A percentile compares a stretch with the other conserved stretches of the same genome.
These are phyloP conservation scores for Chaetomiaceae sp. DNA, from an alignment of 2,329 filamentous ascomycete genomes.

Conservation along the genomic window DNA sequence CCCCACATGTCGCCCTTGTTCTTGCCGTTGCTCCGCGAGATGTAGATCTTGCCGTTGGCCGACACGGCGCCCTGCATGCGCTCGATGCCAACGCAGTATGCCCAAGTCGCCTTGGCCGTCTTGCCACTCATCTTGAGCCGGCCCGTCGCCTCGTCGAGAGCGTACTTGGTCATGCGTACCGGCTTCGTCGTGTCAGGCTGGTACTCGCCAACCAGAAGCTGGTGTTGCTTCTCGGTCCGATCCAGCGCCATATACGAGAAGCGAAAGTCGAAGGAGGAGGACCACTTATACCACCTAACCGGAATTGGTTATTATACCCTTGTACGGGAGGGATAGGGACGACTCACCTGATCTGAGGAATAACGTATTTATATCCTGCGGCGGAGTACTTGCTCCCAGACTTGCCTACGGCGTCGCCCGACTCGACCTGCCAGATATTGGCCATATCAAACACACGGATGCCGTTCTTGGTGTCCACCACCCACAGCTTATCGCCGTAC, in stretches of 20 bases:
- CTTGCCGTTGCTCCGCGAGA: slow-evolving; percentile 32
- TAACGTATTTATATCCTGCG: slow-evolving; percentile 32
- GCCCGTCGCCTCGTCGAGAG: slow-evolving; percentile 30
- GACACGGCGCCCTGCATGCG: slow-evolving; percentile 35
- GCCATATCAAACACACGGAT: slow-evolving; percentile 36
- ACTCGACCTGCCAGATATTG: slow-evolving; percentile 35
- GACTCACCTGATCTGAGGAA: slow-evolving; percentile 34
- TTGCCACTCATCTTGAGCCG: slow-evolving; percentile 25
- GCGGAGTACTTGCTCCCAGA: slow-evolving; percentile 31
- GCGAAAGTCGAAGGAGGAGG: slow-evolving; percentile 28
- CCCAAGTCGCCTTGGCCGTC: slow-evolving; percentile 29
- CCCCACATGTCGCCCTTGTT: slow-evolving; percentile 33
- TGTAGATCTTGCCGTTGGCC: slow-evolving; percentile 31
- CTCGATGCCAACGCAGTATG: slow-evolving; percentile 32
- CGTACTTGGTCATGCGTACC: slow-evolving; percentile 32
- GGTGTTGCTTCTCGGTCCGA: slow-evolving; percentile 31
- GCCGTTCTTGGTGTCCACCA: slow-evolving; percentile 34
- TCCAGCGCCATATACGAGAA: slow-evolving; percentile 36
- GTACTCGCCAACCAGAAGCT: slow-evolving; percentile 35
- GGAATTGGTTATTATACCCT: no score
- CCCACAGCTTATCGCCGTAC: slow-evolving; percentile 35
- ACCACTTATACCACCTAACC: slow-evolving; percentile 22
- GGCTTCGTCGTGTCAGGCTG: slow-evolving; percentile 25
- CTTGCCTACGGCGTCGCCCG: slow-evolving; percentile 33
- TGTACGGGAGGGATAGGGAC: no score